These are phyloP conservation scores for Leptodermis oblonga DNA, from an alignment of 257 asterid species.

Conservation along the genomic window DNA sequence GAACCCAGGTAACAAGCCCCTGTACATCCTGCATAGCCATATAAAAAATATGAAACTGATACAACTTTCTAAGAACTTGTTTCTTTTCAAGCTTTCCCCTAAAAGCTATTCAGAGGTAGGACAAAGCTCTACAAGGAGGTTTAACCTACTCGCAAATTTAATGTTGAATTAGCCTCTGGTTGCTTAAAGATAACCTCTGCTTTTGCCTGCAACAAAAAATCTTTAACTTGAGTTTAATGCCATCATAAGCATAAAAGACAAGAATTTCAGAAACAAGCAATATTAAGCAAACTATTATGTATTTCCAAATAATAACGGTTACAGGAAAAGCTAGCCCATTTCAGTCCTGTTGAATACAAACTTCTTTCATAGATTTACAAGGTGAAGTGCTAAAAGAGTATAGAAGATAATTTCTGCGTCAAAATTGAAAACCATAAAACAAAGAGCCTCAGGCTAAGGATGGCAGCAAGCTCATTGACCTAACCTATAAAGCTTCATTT, in stretches of 20 bases:
- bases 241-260: not conserved
- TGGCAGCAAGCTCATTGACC: not conserved
- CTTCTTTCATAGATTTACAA: not conserved
- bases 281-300: not conserved
- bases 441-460: not conserved
- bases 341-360: not conserved
- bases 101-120: not conserved
- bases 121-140: not conserved
- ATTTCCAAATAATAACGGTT: not conserved
- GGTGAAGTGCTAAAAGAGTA: not conserved
- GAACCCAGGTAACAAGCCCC: slow-evolving; percentile 95
- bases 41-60: slow-evolving; percentile 10
- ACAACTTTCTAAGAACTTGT: not conserved
- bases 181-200: slow-evolving; percentile 76
- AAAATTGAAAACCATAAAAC: not conserved
- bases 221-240: not conserved
- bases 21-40: slow-evolving; percentile 65
- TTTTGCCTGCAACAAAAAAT: slow-evolving; percentile 56
- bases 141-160: slow-evolving; percentile 61
- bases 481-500: not conserved
- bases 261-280: not conserved
- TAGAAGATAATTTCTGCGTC: not conserved
- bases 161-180: slow-evolving; percentile 58
- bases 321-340: not conserved
- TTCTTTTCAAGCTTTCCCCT: not conserved